Conservation (phyloP, 805 yeast genomes). For the Ogataea parapolymorpha region DNA sequence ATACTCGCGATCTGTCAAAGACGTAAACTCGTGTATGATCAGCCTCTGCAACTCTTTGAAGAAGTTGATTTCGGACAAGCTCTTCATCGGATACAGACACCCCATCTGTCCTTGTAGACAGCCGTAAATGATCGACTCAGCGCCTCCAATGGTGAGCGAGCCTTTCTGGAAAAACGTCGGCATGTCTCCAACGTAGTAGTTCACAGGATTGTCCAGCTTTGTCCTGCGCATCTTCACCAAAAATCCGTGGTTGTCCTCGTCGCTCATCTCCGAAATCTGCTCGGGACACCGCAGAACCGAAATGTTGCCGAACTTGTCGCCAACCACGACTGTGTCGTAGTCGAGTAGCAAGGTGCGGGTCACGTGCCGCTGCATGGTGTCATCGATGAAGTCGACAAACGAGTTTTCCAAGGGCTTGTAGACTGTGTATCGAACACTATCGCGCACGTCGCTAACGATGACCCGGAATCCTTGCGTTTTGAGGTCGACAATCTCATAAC, state of each 20-base stretch:
- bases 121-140: constrained; percentile 62
- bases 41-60: constrained; percentile 52
- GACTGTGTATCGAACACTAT: constrained; percentile 57
- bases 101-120: constrained; percentile 87
- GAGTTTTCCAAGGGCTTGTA: constrained; percentile 45
- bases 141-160: constrained; percentile 56
- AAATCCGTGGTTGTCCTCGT: constrained; percentile 47
- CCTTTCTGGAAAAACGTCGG: constrained; percentile 59
- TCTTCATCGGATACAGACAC: constrained; percentile 60
- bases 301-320: constrained; percentile 84
- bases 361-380: constrained; percentile 61
- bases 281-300: constrained; percentile 62
- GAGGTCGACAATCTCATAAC: constrained; percentile 52
- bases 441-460: constrained; percentile 67
- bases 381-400: constrained; percentile 69
- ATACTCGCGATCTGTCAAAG: constrained; percentile 65
- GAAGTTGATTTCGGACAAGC: constrained; percentile 58
- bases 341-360: constrained; percentile 64
- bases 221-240: constrained; percentile 37
- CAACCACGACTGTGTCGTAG: constrained; percentile 71
- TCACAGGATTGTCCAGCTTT: constrained; percentile 49
- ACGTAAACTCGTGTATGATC: constrained; percentile 36
- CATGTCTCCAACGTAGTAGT: constrained; percentile 68
- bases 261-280: constrained; percentile 45
- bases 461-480: constrained; percentile 55